Conservation (phyloP, 2,329 filamentous ascomycete genomes). For the Pseudogymnoascus sp. region DNA sequence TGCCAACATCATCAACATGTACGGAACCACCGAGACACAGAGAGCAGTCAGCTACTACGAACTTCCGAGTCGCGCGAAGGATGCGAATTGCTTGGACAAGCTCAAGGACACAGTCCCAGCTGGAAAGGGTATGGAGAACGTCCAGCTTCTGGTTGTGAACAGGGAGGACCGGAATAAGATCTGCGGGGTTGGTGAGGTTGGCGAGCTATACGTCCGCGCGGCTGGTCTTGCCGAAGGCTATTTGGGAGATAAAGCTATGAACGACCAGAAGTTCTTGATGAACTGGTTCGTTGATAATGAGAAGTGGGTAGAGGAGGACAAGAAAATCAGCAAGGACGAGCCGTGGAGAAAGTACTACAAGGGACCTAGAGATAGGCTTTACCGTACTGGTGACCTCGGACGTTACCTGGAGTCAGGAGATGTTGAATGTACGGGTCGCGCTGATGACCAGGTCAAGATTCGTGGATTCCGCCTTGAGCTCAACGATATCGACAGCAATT, state of each 20-base stretch:
- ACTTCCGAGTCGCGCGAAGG: conserved; percentile 57
- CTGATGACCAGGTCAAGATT: conserved; percentile 90
- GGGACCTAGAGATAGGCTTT: conserved; percentile 78
- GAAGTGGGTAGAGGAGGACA: conserved; percentile 29
- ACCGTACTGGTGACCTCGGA: conserved; percentile 82
- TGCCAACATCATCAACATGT: conserved; percentile 74
- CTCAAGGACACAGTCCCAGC: conserved; percentile 74
- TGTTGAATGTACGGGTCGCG: conserved; percentile 71
- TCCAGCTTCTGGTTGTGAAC: conserved; percentile 80
- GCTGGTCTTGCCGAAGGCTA: conserved; percentile 81
- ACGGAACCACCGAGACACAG: conserved; percentile 80
- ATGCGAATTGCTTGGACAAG: conserved; percentile 56
- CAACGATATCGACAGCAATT: conserved; percentile 80
- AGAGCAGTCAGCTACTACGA: conserved; percentile 77
- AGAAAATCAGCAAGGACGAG: conserved; percentile 61
- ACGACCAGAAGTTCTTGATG: conserved; percentile 27
- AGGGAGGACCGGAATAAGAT: conserved; percentile 57
- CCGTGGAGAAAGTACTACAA: conserved; percentile 73
- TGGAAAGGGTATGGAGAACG: conserved; percentile 78
- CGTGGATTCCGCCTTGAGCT: conserved; percentile 94
- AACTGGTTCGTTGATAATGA: conserved; percentile 31
- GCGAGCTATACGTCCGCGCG: conserved; percentile 77
- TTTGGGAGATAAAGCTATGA: conserved; percentile 31
- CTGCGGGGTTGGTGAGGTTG: conserved; percentile 73
- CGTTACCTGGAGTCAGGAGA: conserved; percentile 61